A percentile compares a stretch with the other conserved stretches of the same genome.
These are phyloP conservation scores for Fusarium bulbicola DNA, from an alignment of 2,329 filamentous ascomycete genomes.

Conservation along the genomic window DNA sequence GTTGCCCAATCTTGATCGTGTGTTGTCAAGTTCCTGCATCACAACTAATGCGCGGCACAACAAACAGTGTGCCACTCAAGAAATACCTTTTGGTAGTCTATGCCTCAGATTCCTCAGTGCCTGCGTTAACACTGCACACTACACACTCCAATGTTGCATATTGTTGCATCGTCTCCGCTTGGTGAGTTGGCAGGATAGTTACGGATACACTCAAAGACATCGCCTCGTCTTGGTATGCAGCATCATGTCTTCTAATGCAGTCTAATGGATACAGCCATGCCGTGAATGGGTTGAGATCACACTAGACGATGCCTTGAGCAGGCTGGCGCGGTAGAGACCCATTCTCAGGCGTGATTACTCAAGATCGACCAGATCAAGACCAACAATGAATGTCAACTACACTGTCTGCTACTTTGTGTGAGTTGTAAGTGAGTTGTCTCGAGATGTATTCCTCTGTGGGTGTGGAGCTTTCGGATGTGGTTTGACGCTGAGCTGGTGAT, in stretches of 20 bases:
- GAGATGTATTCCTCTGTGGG: not conserved
- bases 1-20: slow-evolving; percentile 38
- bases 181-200: slow-evolving; percentile 40
- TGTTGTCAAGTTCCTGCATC: slow-evolving; percentile 41
- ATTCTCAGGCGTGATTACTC: not conserved
- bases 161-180: slow-evolving; percentile 36
- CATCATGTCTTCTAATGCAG: slow-evolving; percentile 21
- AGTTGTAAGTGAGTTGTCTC: slow-evolving; percentile 1
- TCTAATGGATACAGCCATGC: slow-evolving; percentile 31
- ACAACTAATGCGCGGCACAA: slow-evolving; percentile 17
- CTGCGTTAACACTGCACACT: slow-evolving; percentile 20
- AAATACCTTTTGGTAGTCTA: not conserved
- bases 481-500: slow-evolving; percentile 20
- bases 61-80: slow-evolving; percentile 19
- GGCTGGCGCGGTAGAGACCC: slow-evolving; percentile 21
- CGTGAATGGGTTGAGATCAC: slow-evolving; percentile 31
- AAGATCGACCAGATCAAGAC: slow-evolving; percentile 4
- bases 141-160: not conserved
- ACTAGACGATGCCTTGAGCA: slow-evolving; percentile 29
- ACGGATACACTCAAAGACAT: slow-evolving; percentile 8
- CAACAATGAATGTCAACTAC: not conserved
- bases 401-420: slow-evolving; percentile 11
- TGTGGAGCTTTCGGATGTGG: slow-evolving; percentile 13
- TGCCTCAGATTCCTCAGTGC: slow-evolving; percentile 17
- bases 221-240: slow-evolving; percentile 8